Evolutionary conservation across 768 basidiomycete species (phyloP).

Genomic region (Galerina marginata): DNA sequence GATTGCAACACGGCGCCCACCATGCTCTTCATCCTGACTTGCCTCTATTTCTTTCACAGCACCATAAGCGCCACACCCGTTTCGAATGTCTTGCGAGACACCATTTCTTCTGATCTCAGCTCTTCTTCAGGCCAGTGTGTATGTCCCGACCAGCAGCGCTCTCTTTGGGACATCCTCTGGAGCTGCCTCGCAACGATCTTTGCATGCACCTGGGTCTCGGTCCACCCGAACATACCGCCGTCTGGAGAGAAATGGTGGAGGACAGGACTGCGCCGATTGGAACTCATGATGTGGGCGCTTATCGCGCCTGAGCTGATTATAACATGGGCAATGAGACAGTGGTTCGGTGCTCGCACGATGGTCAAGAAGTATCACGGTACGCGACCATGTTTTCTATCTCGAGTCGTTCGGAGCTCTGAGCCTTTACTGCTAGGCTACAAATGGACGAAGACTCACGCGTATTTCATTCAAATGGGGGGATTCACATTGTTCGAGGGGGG

Average conservation of each 20-base stretch:
- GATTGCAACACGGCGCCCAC: too few species aligned
- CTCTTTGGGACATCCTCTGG: not conserved
- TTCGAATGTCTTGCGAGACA: not conserved
- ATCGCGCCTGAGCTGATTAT: not conserved
- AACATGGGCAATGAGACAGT: not conserved
- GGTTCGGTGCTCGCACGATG: not conserved
- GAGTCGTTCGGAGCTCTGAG: too few species aligned
- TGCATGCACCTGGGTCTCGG: not conserved
- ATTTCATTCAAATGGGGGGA: constrained; percentile 20
- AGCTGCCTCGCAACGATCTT: not conserved
- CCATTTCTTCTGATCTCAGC: not conserved
- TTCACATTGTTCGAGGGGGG: constrained; percentile 11
- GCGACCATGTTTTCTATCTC: not conserved
- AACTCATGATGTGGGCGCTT: not conserved
- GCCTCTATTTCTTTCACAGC: too few species aligned
- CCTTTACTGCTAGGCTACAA: too few species aligned
- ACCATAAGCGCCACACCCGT: too few species aligned
- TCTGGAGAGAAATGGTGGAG: not conserved
- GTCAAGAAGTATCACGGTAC: not conserved
- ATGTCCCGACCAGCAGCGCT: too few species aligned
- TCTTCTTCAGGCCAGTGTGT: not conserved
- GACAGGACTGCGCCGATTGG: not conserved
- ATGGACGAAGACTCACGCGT: constrained; percentile 16
- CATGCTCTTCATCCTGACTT: too few species aligned
- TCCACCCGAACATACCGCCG: not conserved